phyloP scores from a whole-genome alignment of 768 basidiomycete species.

The Boletus pseudo-olivaceus region DNA sequence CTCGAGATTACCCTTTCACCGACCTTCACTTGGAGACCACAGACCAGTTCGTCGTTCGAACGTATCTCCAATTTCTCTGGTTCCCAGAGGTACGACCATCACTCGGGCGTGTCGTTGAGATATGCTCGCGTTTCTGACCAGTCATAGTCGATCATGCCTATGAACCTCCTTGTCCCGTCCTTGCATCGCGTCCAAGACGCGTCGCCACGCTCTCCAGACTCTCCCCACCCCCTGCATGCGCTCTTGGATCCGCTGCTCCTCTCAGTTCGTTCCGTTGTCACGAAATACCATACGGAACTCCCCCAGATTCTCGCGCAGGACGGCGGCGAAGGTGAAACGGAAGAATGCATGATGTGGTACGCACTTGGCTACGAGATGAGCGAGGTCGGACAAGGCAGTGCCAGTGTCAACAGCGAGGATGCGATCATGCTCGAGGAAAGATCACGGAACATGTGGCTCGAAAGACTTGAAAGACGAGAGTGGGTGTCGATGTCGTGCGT shows the following conservation, averaged over 20 bases:
- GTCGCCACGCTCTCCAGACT: slow-evolving; percentile 26
- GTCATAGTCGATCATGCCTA: slow-evolving; percentile 69
- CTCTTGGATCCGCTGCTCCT: slow-evolving; percentile 62
- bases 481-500: slow-evolving; percentile 28
- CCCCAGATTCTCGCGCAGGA: slow-evolving; percentile 55
- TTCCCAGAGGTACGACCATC: slow-evolving; percentile 57
- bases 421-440: slow-evolving; percentile 41
- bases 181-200: slow-evolving; percentile 41
- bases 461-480: slow-evolving; percentile 69
- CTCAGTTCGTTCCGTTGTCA: slow-evolving; percentile 47
- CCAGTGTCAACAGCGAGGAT: slow-evolving; percentile 17
- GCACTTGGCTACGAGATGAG: slow-evolving; percentile 55
- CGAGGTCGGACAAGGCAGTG: slow-evolving; percentile 29
- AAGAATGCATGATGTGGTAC: slow-evolving; percentile 79
- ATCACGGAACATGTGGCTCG: slow-evolving; percentile 57
- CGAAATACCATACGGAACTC: slow-evolving; percentile 67
- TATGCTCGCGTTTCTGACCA: slow-evolving; percentile 11
- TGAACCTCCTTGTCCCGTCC: slow-evolving; percentile 43
- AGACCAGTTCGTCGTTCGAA: slow-evolving; percentile 58
- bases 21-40: slow-evolving; percentile 42
- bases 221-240: slow-evolving; percentile 54
- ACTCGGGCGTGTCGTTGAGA: neutral
- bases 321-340: slow-evolving; percentile 58
- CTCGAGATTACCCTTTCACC: slow-evolving; percentile 53
- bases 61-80: slow-evolving; percentile 76